Evolutionary conservation across 2,329 filamentous ascomycete species (phyloP).

Genomic region (Claviceps lovelessii): DNA sequence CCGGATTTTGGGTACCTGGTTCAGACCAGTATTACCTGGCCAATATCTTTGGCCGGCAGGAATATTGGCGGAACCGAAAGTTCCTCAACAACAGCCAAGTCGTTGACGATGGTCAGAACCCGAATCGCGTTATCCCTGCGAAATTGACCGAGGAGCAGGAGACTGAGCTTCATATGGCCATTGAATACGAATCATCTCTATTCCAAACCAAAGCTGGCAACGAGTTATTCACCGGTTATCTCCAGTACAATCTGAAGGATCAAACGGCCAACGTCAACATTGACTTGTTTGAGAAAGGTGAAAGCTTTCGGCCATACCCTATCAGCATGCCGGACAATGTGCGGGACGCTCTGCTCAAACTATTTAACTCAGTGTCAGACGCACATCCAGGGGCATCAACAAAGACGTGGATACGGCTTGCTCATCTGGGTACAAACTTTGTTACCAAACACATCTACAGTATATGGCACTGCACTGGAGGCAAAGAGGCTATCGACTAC

Average conservation of each 20-base stretch:
- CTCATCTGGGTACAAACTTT: constrained; percentile 23
- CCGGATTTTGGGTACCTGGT: constrained; percentile 22
- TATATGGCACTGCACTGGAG: constrained; percentile 25
- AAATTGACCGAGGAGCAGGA: constrained; percentile 9
- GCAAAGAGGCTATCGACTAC: constrained; percentile 18
- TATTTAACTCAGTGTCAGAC: constrained; percentile 18
- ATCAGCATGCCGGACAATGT: constrained; percentile 21
- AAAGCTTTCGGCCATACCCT: constrained; percentile 15
- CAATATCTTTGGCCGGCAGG: constrained; percentile 28
- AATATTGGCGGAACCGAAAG: constrained; percentile 22
- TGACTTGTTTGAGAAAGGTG: constrained; percentile 14
- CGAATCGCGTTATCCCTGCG: constrained; percentile 11
- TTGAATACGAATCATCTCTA: constrained; percentile 27
- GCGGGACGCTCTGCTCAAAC: constrained; percentile 13
- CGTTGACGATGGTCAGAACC: constrained; percentile 5
- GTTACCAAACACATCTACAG: constrained; percentile 22
- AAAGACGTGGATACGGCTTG: constrained; percentile 17
- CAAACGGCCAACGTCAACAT: constrained; percentile 11
- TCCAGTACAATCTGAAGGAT: constrained; percentile 16
- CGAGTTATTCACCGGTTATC: constrained; percentile 19
- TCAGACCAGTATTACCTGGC: constrained; percentile 31
- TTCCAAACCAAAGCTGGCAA: constrained; percentile 26
- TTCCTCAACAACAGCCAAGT: constrained; percentile 10
- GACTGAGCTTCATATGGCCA: constrained; percentile 21
- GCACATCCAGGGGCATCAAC: constrained; percentile 14